phyloP scores from a whole-genome alignment of 345 rosid genomes.

The Xanthoceras sorbifolium region DNA sequence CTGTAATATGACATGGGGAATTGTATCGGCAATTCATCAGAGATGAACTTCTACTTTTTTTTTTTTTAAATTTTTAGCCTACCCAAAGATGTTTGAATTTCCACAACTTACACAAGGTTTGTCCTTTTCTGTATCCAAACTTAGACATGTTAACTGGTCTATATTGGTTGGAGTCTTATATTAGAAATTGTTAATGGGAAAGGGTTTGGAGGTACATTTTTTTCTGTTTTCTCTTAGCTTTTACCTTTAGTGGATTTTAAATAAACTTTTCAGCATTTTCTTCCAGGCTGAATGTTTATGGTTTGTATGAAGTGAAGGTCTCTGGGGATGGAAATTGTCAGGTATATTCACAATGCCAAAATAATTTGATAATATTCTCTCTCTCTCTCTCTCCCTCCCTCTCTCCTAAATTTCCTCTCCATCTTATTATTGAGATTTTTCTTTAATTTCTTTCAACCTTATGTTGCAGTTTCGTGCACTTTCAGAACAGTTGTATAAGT shows the following conservation, averaged over 20 bases:
- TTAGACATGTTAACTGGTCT: not conserved
- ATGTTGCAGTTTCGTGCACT: conserved; percentile 88
- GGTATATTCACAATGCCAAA: conserved; percentile 43
- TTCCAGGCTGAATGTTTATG: conserved; percentile 73
- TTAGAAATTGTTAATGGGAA: conserved; percentile 1
- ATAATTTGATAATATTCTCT: conserved; percentile 20
- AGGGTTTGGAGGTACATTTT: not conserved
- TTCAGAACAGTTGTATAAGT: conserved; percentile 83
- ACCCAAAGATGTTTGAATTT: not conserved
- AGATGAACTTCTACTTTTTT: not conserved
- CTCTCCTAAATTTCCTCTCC: not conserved
- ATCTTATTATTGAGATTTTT: not conserved
- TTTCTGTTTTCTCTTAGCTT: not conserved
- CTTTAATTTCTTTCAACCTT: not conserved
- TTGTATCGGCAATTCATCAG: not conserved
- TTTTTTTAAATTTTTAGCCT: not conserved
- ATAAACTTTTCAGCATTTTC: conserved; percentile 20
- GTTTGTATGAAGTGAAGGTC: conserved; percentile 83
- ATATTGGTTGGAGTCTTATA: not conserved
- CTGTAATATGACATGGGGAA: not conserved
- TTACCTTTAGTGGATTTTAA: conserved; percentile 6
- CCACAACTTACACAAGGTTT: not conserved
- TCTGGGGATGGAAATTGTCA: conserved; percentile 98
- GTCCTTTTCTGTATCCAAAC: not conserved
- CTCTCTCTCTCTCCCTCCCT: not conserved